A percentile compares a stretch with the other conserved stretches of the same genome.
These are phyloP conservation scores for Naematelia encephala DNA, from an alignment of 768 basidiomycete genomes.

Conservation along the genomic window DNA sequence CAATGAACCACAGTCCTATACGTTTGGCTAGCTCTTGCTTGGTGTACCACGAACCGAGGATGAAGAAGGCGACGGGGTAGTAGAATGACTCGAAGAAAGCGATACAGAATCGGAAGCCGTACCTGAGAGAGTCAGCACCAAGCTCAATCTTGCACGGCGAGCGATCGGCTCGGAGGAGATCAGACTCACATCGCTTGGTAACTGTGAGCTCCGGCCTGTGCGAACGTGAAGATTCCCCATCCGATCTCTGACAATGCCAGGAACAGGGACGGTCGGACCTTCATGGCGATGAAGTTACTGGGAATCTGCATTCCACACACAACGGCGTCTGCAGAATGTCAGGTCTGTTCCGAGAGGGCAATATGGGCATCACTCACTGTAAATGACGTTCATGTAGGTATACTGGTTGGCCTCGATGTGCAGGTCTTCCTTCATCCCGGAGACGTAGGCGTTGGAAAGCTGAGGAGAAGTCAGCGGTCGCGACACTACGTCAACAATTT, in stretches of 20 bases:
- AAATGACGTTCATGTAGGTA: slow-evolving; percentile 21
- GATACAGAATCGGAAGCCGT: slow-evolving; percentile 20
- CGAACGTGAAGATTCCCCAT: slow-evolving; percentile 28
- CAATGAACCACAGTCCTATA: slow-evolving; percentile 20
- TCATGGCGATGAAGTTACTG: slow-evolving; percentile 17
- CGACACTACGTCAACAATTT: not conserved
- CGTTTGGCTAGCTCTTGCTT: slow-evolving; percentile 25
- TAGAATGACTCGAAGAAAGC: slow-evolving; percentile 23
- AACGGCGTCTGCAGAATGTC: not conserved
- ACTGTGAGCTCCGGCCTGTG: slow-evolving; percentile 20
- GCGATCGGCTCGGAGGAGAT: not conserved
- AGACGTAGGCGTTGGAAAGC: slow-evolving; percentile 18
- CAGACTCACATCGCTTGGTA: slow-evolving; percentile 18
- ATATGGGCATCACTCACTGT: slow-evolving; percentile 9
- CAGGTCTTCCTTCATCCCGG: slow-evolving; percentile 37
- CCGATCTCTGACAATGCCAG: slow-evolving; percentile 23
- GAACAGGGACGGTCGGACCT: slow-evolving; percentile 17
- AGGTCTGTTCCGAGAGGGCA: not conserved
- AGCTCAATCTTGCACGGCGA: not conserved
- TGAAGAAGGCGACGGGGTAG: slow-evolving; percentile 20
- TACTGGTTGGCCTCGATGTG: slow-evolving; percentile 30
- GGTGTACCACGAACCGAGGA: slow-evolving; percentile 29
- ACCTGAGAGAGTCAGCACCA: slow-evolving; percentile 9
- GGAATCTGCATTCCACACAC: slow-evolving; percentile 20
- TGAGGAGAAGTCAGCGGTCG: not conserved